These are phyloP conservation scores for Azolla pinnata DNA, from an alignment of 75 land plant genomes.

Conservation along the genomic window DNA sequence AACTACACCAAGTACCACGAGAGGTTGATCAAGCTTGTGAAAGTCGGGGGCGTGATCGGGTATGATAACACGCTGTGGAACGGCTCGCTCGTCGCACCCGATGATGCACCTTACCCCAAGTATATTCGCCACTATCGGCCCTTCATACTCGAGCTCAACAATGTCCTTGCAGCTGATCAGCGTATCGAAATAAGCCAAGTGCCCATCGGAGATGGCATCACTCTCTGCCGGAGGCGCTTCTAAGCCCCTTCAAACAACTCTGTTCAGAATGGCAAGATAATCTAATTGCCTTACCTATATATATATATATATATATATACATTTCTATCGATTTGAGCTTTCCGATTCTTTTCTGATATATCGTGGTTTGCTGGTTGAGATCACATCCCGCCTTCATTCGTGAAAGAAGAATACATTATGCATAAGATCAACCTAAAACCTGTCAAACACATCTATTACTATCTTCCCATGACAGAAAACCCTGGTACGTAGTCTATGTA, in stretches of 20 bases:
- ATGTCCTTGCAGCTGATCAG: constrained; percentile 47
- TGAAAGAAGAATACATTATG: no score
- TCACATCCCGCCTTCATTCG: no score
- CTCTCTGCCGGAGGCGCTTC: constrained; percentile 57
- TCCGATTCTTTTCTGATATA: no score
- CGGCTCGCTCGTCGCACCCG: constrained; percentile 49
- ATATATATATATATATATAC: no score
- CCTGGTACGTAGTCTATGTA: no score
- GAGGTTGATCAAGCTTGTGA: constrained; percentile 50
- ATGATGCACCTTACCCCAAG: constrained; percentile 34
- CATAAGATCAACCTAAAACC: no score
- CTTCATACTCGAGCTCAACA: constrained; percentile 47
- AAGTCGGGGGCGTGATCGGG: constrained; percentile 66
- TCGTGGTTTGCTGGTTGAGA: no score
- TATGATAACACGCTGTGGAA: constrained; percentile 89
- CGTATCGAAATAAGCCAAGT: constrained; percentile 62
- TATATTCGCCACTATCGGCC: constrained; percentile 25
- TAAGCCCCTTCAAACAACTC: constrained; percentile 7
- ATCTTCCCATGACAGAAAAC: no score
- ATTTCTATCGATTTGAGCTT: no score
- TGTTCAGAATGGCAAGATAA: no score
- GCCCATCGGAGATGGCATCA: constrained; percentile 72
- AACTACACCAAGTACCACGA: constrained; percentile 66
- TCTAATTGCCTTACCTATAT: no score
- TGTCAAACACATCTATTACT: no score